phyloP scores from a whole-genome alignment of 495 filamentous ascomycete genomes.

The Aeminium ludgeri region DNA sequence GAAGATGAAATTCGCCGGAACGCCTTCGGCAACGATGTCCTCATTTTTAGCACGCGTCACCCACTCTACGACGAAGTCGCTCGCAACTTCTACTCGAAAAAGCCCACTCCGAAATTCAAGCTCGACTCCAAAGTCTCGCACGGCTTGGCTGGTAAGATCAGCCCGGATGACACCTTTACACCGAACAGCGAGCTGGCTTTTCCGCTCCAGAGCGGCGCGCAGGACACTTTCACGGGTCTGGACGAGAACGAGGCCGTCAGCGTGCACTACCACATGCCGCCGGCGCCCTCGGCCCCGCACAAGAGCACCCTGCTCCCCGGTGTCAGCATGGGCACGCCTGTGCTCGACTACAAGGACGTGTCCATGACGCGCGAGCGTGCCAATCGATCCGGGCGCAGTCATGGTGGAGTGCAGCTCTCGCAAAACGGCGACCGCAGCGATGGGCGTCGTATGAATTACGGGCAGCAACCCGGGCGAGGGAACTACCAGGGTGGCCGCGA shows the following conservation, averaged over 20 bases:
- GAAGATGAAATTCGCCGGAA: slow-evolving; percentile 69
- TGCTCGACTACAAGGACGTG: slow-evolving; percentile 57
- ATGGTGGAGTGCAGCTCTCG: slow-evolving; percentile 43
- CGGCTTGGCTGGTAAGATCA: slow-evolving; percentile 62
- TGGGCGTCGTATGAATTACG: slow-evolving; percentile 13
- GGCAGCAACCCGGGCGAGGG: neutral
- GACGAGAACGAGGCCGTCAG: slow-evolving; percentile 57
- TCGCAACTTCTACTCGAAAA: slow-evolving; percentile 78
- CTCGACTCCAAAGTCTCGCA: slow-evolving; percentile 58
- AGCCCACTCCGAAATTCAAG: slow-evolving; percentile 40
- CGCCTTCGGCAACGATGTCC: slow-evolving; percentile 56
- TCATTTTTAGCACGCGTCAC: slow-evolving; percentile 70
- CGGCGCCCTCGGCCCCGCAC: slow-evolving; percentile 49
- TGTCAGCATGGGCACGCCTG: slow-evolving; percentile 49
- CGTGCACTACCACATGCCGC: slow-evolving; percentile 73
- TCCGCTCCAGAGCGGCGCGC: slow-evolving; percentile 50
- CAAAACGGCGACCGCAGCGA: slow-evolving; percentile 12
- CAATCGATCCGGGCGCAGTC: slow-evolving; percentile 40
- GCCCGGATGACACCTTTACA: slow-evolving; percentile 64
- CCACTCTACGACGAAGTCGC: slow-evolving; percentile 67
- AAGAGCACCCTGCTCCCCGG: slow-evolving; percentile 91
- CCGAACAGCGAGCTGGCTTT: slow-evolving; percentile 51
- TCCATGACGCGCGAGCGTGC: slow-evolving; percentile 46
- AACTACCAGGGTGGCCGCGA: slow-evolving; percentile 1
- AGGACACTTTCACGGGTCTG: slow-evolving; percentile 33